Evolutionary conservation across 768 basidiomycete genomes (phyloP).

Genomic region (Boletus reticuloceps): DNA sequence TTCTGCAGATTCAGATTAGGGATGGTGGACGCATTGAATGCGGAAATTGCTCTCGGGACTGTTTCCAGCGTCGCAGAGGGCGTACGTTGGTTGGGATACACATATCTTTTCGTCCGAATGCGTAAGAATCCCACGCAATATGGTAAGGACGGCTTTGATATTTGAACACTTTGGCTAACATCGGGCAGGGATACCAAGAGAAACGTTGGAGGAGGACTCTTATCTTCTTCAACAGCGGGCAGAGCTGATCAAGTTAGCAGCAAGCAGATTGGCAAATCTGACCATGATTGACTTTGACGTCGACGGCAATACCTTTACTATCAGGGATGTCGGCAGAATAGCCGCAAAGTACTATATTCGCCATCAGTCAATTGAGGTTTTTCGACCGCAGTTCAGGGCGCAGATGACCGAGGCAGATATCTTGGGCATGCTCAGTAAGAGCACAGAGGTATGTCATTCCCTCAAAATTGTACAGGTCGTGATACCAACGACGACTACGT

Average conservation of each 20-base stretch:
- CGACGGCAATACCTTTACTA: conserved; percentile 53
- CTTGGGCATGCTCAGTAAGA: conserved; percentile 79
- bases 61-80: conserved; percentile 85
- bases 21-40: conserved; percentile 89
- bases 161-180: neutral
- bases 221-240: conserved; percentile 66
- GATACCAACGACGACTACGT: neutral
- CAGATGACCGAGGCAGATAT: conserved; percentile 94
- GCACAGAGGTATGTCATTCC: conserved; percentile 70
- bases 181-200: conserved; percentile 66
- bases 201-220: conserved; percentile 67
- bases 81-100: conserved; percentile 94
- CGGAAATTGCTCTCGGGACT: conserved; percentile 92
- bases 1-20: conserved; percentile 68
- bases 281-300: conserved; percentile 82
- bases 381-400: conserved; percentile 72
- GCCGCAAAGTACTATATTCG: conserved; percentile 97
- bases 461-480: neutral
- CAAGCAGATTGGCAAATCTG: conserved; percentile 59
- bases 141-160: conserved; percentile 42
- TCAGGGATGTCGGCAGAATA: conserved; percentile 93
- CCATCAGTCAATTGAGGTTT: conserved; percentile 80
- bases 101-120: conserved; percentile 96
- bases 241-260: conserved; percentile 65
- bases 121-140: conserved; percentile 85